Evolutionary conservation across 2,329 filamentous ascomycete genomes (phyloP), one percentile per base, ranked within the genome.

Genomic region (Diaporthe australafricana): DNA sequence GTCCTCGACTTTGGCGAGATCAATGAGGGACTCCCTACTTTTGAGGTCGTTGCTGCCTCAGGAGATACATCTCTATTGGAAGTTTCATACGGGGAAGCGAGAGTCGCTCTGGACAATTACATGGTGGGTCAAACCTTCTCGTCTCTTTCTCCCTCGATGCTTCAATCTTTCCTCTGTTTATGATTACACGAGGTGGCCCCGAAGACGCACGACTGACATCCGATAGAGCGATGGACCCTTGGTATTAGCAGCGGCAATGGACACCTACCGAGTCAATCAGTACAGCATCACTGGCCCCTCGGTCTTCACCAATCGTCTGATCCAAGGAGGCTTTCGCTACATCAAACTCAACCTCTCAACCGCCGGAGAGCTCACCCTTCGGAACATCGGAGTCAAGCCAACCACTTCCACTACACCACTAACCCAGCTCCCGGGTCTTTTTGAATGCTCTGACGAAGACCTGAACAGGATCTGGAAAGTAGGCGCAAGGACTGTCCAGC

Each of bases 221-320:
- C n/a, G n/a, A n/a, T n/a, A 57, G 53, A 57, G 53, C 8, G 53
- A 57, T 40, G 53, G 53, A 5, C 53, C 53, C 9, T n/a, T 40
- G 0, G n/a, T 32, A n/a, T n/a, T 57, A 2, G 53, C 53, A 16
- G 53, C 53, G 8, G 53, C 8, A 3, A 57, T 57, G 53, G 53
- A 57, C 22, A 40, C 53, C 12, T 57, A 57, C 11, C 53, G 53
- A 40, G 35, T 57, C n/a, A 57, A 57, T n/a, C 53, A 32, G 20
- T 57, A 57, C n/a, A 57, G 25, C 25, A 5, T 57, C 20, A 25
- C 53, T 1, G 35, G n/a, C 2, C 53, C 53, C 25, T 32, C 32
- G 6, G 40, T 14, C 2, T 25, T 57, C 7, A 40, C 53, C 20
- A 57, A 57, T n/a, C 53, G 53, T 25, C 53, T 57, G 2, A 3